Evolutionary conservation across 2,329 filamentous ascomycete genomes (phyloP).

Genomic region (Aureobasidium melanogenum): DNA sequence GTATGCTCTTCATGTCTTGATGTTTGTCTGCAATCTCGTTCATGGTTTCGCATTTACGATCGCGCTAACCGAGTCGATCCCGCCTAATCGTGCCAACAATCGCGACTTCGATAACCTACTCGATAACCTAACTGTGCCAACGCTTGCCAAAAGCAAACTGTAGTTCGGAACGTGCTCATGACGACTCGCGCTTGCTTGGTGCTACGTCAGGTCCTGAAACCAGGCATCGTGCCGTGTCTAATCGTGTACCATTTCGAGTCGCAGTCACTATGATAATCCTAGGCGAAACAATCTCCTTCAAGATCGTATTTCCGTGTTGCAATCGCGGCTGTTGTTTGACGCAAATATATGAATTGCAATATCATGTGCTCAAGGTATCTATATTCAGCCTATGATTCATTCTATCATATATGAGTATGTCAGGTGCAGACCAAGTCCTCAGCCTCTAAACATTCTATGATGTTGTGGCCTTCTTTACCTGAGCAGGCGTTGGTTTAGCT

Average conservation of each 20-base stretch:
- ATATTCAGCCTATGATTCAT: not conserved
- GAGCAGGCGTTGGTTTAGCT: not conserved
- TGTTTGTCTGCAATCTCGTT: not conserved
- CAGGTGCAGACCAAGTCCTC: no score
- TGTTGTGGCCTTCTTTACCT: not conserved
- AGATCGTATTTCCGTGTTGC: not conserved
- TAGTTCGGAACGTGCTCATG: not conserved
- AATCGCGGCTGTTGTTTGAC: not conserved
- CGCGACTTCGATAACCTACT: not conserved
- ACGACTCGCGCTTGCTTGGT: not conserved
- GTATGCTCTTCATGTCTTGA: not conserved
- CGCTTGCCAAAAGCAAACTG: not conserved
- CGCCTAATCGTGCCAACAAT: not conserved
- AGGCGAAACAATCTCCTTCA: not conserved
- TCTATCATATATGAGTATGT: not conserved
- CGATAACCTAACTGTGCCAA: not conserved
- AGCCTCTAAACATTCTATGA: not conserved
- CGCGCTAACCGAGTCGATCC: not conserved
- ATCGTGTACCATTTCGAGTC: not conserved
- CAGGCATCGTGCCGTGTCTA: not conserved
- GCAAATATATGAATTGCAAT: not conserved
- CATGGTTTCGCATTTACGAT: not conserved
- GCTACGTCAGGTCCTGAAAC: not conserved
- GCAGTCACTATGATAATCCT: not conserved
- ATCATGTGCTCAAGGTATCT: no score